phyloP scores from a whole-genome alignment of 805 yeast genomes.

The Lachancea meyersii region DNA sequence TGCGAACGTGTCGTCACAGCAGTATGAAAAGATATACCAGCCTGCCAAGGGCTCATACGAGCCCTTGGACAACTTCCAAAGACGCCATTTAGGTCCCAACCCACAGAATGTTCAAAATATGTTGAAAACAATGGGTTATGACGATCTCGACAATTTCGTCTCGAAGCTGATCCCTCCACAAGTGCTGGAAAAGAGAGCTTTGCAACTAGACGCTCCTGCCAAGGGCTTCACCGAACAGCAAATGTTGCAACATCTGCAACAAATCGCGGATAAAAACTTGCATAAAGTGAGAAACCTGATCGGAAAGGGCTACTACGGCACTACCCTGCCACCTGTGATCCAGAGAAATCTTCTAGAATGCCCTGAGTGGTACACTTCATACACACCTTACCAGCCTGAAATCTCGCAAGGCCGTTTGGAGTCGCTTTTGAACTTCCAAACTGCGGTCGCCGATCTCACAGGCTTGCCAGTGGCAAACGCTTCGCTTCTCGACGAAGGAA shows the following conservation, averaged over 20 bases:
- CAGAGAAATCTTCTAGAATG: slow-evolving; percentile 87
- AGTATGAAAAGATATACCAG: slow-evolving; percentile 43
- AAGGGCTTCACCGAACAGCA: slow-evolving; percentile 78
- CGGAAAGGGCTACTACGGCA: slow-evolving; percentile 93
- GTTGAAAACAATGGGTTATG: slow-evolving; percentile 60
- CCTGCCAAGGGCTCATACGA: slow-evolving; percentile 28
- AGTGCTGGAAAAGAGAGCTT: slow-evolving; percentile 61
- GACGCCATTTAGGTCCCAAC: slow-evolving; percentile 86
- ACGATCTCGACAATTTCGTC: slow-evolving; percentile 65
- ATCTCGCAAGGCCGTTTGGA: slow-evolving; percentile 95
- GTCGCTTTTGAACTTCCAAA: slow-evolving; percentile 84
- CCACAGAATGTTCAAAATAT: slow-evolving; percentile 56
- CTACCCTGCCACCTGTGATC: slow-evolving; percentile 83
- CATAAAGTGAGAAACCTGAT: slow-evolving; percentile 63
- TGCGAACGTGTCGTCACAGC: slow-evolving; percentile 51
- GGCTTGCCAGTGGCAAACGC: slow-evolving; percentile 95
- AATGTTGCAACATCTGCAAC: slow-evolving; percentile 60
- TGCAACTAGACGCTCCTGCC: slow-evolving; percentile 55
- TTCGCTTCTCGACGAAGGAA: slow-evolving; percentile 89
- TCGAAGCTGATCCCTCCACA: slow-evolving; percentile 68
- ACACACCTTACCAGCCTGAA: slow-evolving; percentile 98
- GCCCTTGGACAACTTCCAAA: slow-evolving; percentile 73
- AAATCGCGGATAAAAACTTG: slow-evolving; percentile 70
- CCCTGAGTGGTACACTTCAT: slow-evolving; percentile 98
- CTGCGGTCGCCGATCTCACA: slow-evolving; percentile 83